These are phyloP conservation scores for Corymbia maculata DNA, from an alignment of 345 rosid species.

Conservation along the genomic window DNA sequence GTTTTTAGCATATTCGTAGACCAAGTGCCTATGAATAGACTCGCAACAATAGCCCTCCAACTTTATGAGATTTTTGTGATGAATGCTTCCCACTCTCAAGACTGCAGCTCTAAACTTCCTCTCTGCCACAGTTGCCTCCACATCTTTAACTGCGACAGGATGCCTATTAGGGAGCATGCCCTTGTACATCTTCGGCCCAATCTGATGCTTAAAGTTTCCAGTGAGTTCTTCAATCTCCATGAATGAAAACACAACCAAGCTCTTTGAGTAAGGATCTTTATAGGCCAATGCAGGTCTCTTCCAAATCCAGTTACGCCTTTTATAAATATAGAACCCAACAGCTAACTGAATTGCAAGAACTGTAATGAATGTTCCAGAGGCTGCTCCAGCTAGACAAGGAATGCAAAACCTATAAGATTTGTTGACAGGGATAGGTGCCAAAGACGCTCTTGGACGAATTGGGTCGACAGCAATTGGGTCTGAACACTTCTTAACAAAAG, in stretches of 20 bases:
- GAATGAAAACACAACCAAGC: constrained; percentile 41
- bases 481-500: constrained; percentile 60
- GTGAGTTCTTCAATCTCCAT: constrained; percentile 58
- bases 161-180: constrained; percentile 48
- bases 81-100: constrained; percentile 61
- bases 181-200: constrained; percentile 51
- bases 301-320: constrained; percentile 27
- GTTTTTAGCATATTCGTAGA: constrained; percentile 51
- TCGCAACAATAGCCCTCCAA: constrained; percentile 77
- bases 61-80: constrained; percentile 65
- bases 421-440: not conserved
- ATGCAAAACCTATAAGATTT: constrained; percentile 23
- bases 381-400: constrained; percentile 54
- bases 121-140: constrained; percentile 37
- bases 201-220: constrained; percentile 32
- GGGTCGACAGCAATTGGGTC: constrained; percentile 68
- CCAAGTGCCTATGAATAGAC: constrained; percentile 39
- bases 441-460: constrained; percentile 4
- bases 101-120: constrained; percentile 62
- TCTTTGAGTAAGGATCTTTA: constrained; percentile 32
- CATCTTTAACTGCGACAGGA: constrained; percentile 42
- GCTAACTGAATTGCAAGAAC: constrained; percentile 43
- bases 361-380: constrained; percentile 33
- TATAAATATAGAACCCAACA: constrained; percentile 32
- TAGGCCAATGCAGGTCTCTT: constrained; percentile 34